Base-by-base conservation (phyloP, 176 grass and related monocot genomes). In the Aegilops umbellulata region DNA sequence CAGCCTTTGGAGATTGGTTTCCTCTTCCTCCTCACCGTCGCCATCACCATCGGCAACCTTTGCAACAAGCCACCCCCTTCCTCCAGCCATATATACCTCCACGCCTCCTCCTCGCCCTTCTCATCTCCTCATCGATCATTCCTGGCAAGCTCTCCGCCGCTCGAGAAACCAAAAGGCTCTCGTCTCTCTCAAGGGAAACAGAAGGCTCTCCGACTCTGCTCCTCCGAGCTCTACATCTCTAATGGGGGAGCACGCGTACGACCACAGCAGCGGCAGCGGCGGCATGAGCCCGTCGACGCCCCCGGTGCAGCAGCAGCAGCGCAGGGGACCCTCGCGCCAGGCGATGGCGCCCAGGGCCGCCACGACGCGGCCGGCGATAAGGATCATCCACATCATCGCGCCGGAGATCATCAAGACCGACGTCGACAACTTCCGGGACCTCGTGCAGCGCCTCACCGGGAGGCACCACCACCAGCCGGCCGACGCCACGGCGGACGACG, bases 371-470 rank as follows among this genome's bases (percentile, higher is more conserved):
- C 90, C 92, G 15, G 90, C 87, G 89, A 95, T 98, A 78, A 86
- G 44, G 77, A 90, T 98, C 60, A 77, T 98, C 74, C 95, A 95
- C 86, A 89, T 98, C 60, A 69, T 94, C 0, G 83, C 93, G 34
- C 95, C 95, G 20, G 91, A 98, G 93, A 90, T 98, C 85, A 98
- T 98, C 87, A 86, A 98, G 82, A 95, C 88, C 60, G 95, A 98
- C 62, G 87, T 87, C 80, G 88, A 86, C 5, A 93, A 90, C 85
- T 98, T 98, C 86, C 93, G 91, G 23, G 89, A 86, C 47, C 93
- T 98, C 35, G 95, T 98, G 83, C 93, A 95, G 87, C 89, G 88
- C 35, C 95, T 98, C 67, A 98, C 95, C 35, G 95, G 93, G 14
- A 94, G 91, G 72, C 78, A 71, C 0, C 27, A 29, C 7, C 65